Evolutionary conservation across 495 filamentous ascomycete genomes (phyloP), one percentile per base, ranked within the genome.

Genomic region (Bryoglossum gracile): DNA sequence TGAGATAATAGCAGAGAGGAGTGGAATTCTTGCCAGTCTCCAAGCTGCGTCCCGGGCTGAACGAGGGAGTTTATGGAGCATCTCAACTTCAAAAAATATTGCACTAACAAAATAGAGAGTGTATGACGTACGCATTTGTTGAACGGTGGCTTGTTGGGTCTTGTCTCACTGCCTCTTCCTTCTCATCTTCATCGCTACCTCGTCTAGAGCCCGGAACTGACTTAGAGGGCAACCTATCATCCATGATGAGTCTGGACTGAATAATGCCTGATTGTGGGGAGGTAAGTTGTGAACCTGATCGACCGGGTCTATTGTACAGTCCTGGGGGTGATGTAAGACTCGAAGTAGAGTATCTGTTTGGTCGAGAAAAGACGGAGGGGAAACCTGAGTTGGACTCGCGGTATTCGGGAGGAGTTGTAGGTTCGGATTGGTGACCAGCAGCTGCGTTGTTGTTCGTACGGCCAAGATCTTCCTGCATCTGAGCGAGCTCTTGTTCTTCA

Each of bases 371-470:
- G 36, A 82, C 74, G 55, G 79, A 76, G 40, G 87, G 77, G 57
- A 92, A 82, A 25, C 79, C 77, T 43, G 76, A 74, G 43, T 59
- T 65, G 14, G 71, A 66, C 54, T 95, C 88, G 52, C 79, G 83
- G 62, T 89, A 87, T 63, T 97, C 92, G 16, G 92, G 92, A n/a
- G 92, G 92, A 14, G 94, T 98, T 10, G 92, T 95, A 8, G 91
- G 91, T 67, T 97, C 90, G 43, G 89, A 91, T 64, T 87, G 82
- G 48, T 87, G 83, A 28, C 86, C 86, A 50, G 76, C 66, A 38
- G 25, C 55, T 38, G 48, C 56, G 24, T 74, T 59, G 24, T 74
- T 59, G 35, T 73, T 68, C 66, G 77, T 68, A 63, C 76, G 65
- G 55, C 80, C 68, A 53, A 96, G 68, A 45, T 89, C 84, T 56